Conservation (phyloP, 2,329 filamentous ascomycete genomes). For the Penicillium sp. region DNA sequence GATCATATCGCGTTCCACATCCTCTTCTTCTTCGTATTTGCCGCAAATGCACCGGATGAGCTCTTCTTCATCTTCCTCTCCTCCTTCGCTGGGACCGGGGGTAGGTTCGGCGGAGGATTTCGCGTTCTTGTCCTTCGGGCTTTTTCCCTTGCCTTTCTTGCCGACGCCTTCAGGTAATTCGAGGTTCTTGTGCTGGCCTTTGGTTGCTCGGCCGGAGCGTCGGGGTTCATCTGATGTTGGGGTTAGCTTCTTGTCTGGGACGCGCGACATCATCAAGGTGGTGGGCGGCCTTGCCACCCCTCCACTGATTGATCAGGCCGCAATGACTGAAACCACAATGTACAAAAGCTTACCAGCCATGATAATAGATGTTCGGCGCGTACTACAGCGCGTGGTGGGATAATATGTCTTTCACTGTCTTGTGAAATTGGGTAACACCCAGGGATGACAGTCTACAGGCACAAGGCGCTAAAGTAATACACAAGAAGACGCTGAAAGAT, state of each 20-base stretch:
- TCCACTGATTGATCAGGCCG: background rate
- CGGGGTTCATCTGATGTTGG: constrained; percentile 72
- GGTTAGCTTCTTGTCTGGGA: constrained; percentile 31
- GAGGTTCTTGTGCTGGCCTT: constrained; percentile 91
- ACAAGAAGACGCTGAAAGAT: constrained; percentile 36
- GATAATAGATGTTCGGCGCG: constrained; percentile 35
- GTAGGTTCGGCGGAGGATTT: constrained; percentile 52
- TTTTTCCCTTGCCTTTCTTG: constrained; percentile 50
- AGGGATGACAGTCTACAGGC: constrained; percentile 40
- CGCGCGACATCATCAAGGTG: background rate
- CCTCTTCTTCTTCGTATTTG: constrained; percentile 79
- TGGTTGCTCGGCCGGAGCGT: constrained; percentile 92
- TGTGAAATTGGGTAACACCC: constrained; percentile 25
- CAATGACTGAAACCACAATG: constrained; percentile 19
- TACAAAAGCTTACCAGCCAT: constrained; percentile 64
- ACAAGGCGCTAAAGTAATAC: constrained; percentile 44
- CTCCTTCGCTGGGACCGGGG: constrained; percentile 48
- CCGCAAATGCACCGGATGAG: constrained; percentile 94
- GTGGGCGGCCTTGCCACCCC: constrained; percentile 3
- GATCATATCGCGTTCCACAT: constrained; percentile 89
- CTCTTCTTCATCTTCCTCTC: constrained; percentile 68
- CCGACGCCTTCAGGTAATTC: constrained; percentile 65
- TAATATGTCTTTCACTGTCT: constrained; percentile 20
- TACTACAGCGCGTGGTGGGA: constrained; percentile 39
- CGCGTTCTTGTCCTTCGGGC: constrained; percentile 46